Conservation (phyloP, 2,329 filamentous ascomycete genomes). For the Balansia obtecta region DNA sequence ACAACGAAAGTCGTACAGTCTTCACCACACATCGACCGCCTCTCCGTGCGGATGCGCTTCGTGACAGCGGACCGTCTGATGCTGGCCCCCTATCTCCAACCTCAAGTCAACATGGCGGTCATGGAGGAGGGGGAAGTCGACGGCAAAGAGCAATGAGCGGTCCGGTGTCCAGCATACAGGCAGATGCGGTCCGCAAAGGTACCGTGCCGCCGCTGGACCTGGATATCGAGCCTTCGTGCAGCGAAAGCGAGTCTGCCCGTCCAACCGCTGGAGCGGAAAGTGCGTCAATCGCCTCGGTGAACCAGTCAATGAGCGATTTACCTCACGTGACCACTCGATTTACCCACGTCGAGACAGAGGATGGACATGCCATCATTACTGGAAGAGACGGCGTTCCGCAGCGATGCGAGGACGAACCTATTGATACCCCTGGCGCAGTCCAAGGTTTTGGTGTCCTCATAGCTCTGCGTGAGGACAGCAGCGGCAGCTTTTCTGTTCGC, state of each 20-base stretch:
- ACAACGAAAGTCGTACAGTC: conserved; percentile 20
- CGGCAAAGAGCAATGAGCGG: conserved; percentile 25
- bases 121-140: conserved; percentile 8
- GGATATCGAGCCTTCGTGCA: conserved; percentile 19
- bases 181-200: conserved; percentile 29
- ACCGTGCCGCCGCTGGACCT: conserved; percentile 21
- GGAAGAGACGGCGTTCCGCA: conserved; percentile 63
- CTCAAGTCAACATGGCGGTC: background rate
- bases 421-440: conserved; percentile 71
- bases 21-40: conserved; percentile 17
- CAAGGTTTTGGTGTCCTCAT: conserved; percentile 72
- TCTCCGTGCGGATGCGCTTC: conserved; percentile 17
- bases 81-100: conserved; percentile 13
- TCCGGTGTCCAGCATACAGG: conserved; percentile 31
- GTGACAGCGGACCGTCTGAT: conserved; percentile 16
- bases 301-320: conserved; percentile 21
- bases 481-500: conserved; percentile 56
- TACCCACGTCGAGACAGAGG: conserved; percentile 62
- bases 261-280: conserved; percentile 3
- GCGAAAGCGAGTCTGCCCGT: conserved; percentile 11
- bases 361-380: conserved; percentile 72
- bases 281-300: conserved; percentile 10
- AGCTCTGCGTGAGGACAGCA: conserved; percentile 57
- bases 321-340: conserved; percentile 59
- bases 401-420: conserved; percentile 81